phyloP scores from a whole-genome alignment of 2,329 filamentous ascomycete genomes.

The Blastomyces gilchristii region DNA sequence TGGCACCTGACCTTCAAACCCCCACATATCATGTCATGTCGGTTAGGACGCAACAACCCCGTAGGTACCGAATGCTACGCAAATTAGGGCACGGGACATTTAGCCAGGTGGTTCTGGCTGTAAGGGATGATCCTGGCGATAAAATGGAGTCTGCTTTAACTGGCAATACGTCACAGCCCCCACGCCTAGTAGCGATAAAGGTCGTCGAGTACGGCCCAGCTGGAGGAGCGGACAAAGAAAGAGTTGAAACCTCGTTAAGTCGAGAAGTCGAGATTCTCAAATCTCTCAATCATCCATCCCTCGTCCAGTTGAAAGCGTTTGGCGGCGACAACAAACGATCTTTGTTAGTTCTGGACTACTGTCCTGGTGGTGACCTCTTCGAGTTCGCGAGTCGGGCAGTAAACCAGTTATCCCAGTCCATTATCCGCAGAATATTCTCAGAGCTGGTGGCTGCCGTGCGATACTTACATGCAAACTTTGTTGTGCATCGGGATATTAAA shows the following conservation, averaged over 20 bases:
- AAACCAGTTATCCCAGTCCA: conserved; percentile 43
- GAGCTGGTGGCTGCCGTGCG: conserved; percentile 76
- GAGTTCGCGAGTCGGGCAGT: conserved; percentile 71
- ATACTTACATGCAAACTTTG: conserved; percentile 74
- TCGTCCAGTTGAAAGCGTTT: conserved; percentile 87
- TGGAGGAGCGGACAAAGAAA: conserved; percentile 83
- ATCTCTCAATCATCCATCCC: conserved; percentile 73
- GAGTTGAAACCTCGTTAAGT: conserved; percentile 86
- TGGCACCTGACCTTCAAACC: conserved; percentile 13
- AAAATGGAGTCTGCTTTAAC: conserved; percentile 14
- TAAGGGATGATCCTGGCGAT: conserved; percentile 55
- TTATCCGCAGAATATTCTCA: conserved; percentile 71
- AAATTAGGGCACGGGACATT: conserved; percentile 88
- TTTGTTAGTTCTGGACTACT: conserved; percentile 80
- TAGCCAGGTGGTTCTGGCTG: conserved; percentile 85
- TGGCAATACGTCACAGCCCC: conserved; percentile 14
- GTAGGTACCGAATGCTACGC: conserved; percentile 69
- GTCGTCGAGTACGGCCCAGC: conserved; percentile 90
- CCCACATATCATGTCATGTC: conserved; percentile 58
- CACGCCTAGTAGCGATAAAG: conserved; percentile 83
- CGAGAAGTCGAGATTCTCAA: conserved; percentile 92
- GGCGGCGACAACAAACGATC: conserved; percentile 72
- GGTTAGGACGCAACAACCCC: conserved; percentile 57
- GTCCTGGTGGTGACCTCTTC: conserved; percentile 87
- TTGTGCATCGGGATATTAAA: conserved; percentile 96